phyloP scores from a whole-genome alignment of 1,139 yeast species.

The Geotrichum histeridarum region DNA sequence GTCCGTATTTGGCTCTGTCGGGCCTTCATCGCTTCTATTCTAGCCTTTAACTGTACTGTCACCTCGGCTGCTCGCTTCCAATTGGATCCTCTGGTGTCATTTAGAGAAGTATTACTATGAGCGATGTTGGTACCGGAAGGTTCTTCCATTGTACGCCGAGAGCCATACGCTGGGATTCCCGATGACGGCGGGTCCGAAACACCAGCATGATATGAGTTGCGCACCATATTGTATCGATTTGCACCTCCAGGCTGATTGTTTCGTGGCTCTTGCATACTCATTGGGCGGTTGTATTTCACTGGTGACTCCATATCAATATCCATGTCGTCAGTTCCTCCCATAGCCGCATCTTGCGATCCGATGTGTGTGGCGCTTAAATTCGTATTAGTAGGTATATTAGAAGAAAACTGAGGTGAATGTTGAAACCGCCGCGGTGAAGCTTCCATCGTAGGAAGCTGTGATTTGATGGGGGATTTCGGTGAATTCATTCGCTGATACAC shows the following conservation, averaged over 20 bases:
- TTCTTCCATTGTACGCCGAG: slow-evolving; percentile 1
- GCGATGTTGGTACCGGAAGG: not conserved
- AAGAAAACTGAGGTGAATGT: not conserved
- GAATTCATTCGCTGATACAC: not conserved
- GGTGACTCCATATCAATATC: not conserved
- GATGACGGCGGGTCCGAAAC: not conserved
- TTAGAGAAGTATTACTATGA: not conserved
- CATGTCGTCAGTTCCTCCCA: not conserved
- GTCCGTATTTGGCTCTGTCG: slow-evolving; percentile 14
- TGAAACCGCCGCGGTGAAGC: not conserved
- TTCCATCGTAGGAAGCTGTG: not conserved
- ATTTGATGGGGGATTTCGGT: slow-evolving; percentile 1
- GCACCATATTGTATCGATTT: not conserved
- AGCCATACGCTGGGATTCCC: slow-evolving; percentile 5
- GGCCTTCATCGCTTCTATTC: slow-evolving; percentile 87
- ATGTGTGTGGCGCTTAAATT: not conserved
- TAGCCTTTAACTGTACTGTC: slow-evolving; percentile 74
- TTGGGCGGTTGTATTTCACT: not conserved
- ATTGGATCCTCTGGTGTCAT: slow-evolving; percentile 32
- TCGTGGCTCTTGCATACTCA: slow-evolving; percentile 7
- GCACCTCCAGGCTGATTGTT: not conserved
- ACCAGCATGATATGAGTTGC: slow-evolving; percentile 6
- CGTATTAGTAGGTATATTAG: not conserved
- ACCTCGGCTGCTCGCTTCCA: slow-evolving; percentile 92
- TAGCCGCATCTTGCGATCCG: not conserved